Conservation (phyloP, 345 rosid genomes). For the Linum tenue region DNA sequence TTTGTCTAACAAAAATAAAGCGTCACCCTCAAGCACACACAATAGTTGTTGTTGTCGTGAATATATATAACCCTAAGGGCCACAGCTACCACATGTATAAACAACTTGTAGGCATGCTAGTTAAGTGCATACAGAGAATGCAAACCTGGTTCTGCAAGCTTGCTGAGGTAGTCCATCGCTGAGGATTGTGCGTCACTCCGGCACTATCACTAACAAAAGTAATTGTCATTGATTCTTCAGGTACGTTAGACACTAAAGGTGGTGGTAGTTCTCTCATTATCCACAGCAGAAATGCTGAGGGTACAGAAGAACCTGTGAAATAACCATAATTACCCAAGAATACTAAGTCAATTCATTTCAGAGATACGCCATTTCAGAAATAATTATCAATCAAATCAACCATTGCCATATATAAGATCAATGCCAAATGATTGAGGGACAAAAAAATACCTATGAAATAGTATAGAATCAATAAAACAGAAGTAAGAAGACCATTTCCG, state of each 20-base stretch:
- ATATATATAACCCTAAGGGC: no score
- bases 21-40: no score
- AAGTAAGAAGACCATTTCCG: constrained; percentile 8
- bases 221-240: constrained; percentile 31
- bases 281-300: constrained; percentile 57
- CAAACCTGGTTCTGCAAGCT: constrained; percentile 40
- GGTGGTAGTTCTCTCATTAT: constrained; percentile 54
- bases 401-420: background rate
- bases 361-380: background rate
- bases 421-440: background rate
- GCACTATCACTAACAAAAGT: constrained; percentile 32
- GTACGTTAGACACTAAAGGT: constrained; percentile 11
- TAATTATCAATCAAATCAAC: background rate
- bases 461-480: constrained; percentile 23
- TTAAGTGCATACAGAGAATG: background rate
- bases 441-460: constrained; percentile 26
- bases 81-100: background rate
- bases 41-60: no score
- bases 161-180: constrained; percentile 33
- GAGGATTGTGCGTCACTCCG: constrained; percentile 21
- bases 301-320: constrained; percentile 48
- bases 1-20: no score
- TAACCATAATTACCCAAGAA: background rate
- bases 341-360: background rate
- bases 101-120: background rate